Base-by-base conservation (phyloP, 306 rosid species). In the Glycine latifolia region DNA sequence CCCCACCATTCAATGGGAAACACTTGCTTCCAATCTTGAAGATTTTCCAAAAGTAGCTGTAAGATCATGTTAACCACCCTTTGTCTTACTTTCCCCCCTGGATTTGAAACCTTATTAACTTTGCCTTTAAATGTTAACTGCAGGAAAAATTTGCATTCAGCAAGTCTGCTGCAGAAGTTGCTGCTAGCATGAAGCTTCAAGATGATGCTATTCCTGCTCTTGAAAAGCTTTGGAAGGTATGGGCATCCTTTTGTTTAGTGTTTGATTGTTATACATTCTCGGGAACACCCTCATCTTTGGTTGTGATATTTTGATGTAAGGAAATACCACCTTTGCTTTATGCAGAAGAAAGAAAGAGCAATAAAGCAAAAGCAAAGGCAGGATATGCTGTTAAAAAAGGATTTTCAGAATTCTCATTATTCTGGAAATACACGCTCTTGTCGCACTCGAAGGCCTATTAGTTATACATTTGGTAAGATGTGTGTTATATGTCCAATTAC, bases 1-100 rank as follows among this genome's bases (percentile, higher is more conserved):
- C 53, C 88, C 95, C 73, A 48, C 47, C 54, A 61, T 85, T 66
- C 88, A 81, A 53, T 95, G 99, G 99, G 94, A 95, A 90, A 93
- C 94, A 46, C 70, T 95, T 69, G 99, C 97, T 33, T 87, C 97
- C 74, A 86, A 83, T 87, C 88, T 90, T 7, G 86, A 90, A 76
- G 94, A 90, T 73, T 90, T 94, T 85, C 84, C 84, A n/a, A 74
- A 87, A 88, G 85, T 87, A 85, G 87, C 69, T 61, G 99, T 93
- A 86, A 83, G 94, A 83, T 67, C 46, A 74, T 76, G 41, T 54
- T 84, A 67, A 62, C 69, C 2, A 48, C 46, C 49, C 13, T 56
- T 59, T 79, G 17, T 35, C 56, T 68, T 79, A 12, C 48, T 37
- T 17, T 48, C 9, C 11, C 16, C 53, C 66, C 20, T 12, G 16